Evolutionary conservation across 345 rosid species (phyloP), one percentile per base, ranked within the genome.

Genomic region (Lepidium africanum): DNA sequence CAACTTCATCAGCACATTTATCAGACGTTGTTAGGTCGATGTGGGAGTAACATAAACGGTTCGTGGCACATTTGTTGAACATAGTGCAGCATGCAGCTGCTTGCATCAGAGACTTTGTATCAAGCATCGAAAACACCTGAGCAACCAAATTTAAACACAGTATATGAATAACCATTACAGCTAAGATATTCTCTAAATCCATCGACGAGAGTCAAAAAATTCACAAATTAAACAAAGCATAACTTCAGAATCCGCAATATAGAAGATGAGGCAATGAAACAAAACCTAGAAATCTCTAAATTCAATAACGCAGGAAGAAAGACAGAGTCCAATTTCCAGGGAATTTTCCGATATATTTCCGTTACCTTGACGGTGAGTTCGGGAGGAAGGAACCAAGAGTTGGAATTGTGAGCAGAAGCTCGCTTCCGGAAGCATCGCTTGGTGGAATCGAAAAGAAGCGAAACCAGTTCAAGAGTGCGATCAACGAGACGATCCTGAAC

Each of bases 81-180:
- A 89, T 70, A 10, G 87, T 87, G 81, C 96, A 92, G 27, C 90
- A 75, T 4, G 85, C 98, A 5, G 90, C 85, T 23, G 79, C 89
- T 68, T 86, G 84, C 78, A 92, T 84, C 54, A 87, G 75, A 80
- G 94, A 89, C 77, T 83, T 90, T 0, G 92, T 77, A 80, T 92
- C 96, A 47, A 92, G 87, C 92, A 89, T 85, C 9, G 96, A 87
- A 72, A 92, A 87, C 10, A 91, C 92, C 94, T 89, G 73, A 66
- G 30, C 3, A 48, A 57, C 23, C 64, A 37, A 50, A 9, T 27
- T 7, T 2, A n/a, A 51, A 27, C 51, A 19, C n/a, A n/a, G n/a
- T n/a, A n/a, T n/a, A n/a, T 32, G 5, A 27, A 1, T 17, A 10
- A 42, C 5, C 63, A 67, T 7, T 59, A n/a, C 16, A 14, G 5